These are phyloP conservation scores for Thymus mandschuricus DNA, from an alignment of 257 asterid genomes.

Conservation along the genomic window DNA sequence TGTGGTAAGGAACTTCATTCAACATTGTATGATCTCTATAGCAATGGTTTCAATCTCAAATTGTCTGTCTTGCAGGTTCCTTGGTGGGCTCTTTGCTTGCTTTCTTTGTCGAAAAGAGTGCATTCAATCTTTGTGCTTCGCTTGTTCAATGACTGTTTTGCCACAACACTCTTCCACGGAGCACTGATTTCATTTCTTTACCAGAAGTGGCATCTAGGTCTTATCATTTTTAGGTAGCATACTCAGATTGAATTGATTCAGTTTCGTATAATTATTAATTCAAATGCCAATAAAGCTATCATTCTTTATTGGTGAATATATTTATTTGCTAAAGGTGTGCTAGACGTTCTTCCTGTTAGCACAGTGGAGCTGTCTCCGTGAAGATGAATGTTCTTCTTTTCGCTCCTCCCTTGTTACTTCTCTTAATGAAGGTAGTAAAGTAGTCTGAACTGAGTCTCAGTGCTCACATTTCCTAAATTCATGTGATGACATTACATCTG, in stretches of 20 bases:
- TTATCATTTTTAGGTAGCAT: slow-evolving; percentile 85
- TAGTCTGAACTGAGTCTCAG: background rate
- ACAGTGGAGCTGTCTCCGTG: slow-evolving; percentile 93
- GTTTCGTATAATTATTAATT: background rate
- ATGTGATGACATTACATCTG: slow-evolving; percentile 2
- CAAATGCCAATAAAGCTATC: slow-evolving; percentile 18
- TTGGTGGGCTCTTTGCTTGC: slow-evolving; percentile 95
- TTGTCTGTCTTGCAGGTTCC: slow-evolving; percentile 70
- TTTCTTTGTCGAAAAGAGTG: slow-evolving; percentile 80
- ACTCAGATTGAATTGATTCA: slow-evolving; percentile 18
- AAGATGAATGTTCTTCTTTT: slow-evolving; percentile 95
- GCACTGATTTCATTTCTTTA: slow-evolving; percentile 70
- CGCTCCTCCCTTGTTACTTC: slow-evolving; percentile 80
- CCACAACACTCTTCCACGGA: slow-evolving; percentile 83
- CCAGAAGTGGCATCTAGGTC: slow-evolving; percentile 94
- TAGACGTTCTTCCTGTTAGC: slow-evolving; percentile 56
- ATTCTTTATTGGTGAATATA: slow-evolving; percentile 28
- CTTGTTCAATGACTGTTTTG: slow-evolving; percentile 95
- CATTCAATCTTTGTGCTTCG: slow-evolving; percentile 97
- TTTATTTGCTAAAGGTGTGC: slow-evolving; percentile 47
- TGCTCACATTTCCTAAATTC: slow-evolving; percentile 3
- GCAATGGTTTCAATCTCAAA: slow-evolving; percentile 25
- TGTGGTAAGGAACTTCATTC: slow-evolving; percentile 59
- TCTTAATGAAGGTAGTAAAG: slow-evolving; percentile 72
- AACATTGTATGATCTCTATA: slow-evolving; percentile 2